Base-by-base conservation (phyloP, 371 early-diverging fungal genomes). In the Synchytrium microbalum region DNA sequence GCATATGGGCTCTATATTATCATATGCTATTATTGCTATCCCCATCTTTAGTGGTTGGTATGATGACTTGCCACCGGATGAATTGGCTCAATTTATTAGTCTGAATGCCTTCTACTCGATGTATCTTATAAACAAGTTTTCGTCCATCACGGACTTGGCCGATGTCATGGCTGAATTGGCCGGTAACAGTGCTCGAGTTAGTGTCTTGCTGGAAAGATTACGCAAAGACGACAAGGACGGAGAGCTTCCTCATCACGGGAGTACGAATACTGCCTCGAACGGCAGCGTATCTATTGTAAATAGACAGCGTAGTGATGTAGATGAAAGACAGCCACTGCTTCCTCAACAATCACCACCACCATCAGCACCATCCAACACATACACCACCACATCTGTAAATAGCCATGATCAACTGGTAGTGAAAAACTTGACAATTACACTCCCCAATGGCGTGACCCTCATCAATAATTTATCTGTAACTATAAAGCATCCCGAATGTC, bases 101-200 rank as follows among this genome's bases (percentile, higher is more conserved):
- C 52, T 54, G 59, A 73, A 72, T 58, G 30, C 68, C 51, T 78
- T 72, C 59, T 51, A 70, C 54, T 61, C 69, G 19, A 33, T 75
- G 61, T 78, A 75, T 58, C 66, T 78, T 2, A 69, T 70, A 31
- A 65, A 63, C 51, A 67, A 63, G 33, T 76, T 72, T 52, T 64
- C 69, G 16, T 30, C 24, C 25, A 59, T 73, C 10, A 69, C 72
- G n/a, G 46, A 62, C 3, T 52, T 68, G 10, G n/a, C 70, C 0
- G 70, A 70, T 23, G 63, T 70, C 23, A 67, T 90, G 54, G 84
- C 92, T 0, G 88, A 90, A 54, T 65, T 92, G 28, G 89, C 90
- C 27, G 93, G 95, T 2, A 91, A 88, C 69, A 81, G 87, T 1
- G 82, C 89, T n/a, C 93, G 95, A 77, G 77, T 95, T 3, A 85